Conservation (phyloP, 257 asterid genomes). For the Cynanchum wilfordii region DNA sequence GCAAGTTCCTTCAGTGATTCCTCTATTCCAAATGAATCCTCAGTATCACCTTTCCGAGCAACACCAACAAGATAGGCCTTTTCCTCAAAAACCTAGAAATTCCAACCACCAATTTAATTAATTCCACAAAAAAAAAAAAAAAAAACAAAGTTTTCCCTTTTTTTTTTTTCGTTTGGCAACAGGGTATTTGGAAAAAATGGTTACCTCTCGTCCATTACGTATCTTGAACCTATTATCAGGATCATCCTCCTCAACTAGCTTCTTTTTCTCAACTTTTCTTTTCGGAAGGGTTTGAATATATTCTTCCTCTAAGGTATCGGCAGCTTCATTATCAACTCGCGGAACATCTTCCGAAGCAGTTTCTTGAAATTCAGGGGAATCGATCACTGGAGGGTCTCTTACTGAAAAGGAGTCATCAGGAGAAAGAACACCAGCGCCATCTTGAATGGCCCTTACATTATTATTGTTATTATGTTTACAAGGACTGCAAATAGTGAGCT, state of each 20-base stretch:
- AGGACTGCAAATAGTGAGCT: slow-evolving; percentile 10
- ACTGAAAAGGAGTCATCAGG: slow-evolving; percentile 56
- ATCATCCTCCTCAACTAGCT: slow-evolving; percentile 24
- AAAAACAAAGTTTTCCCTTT: neutral
- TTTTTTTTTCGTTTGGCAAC: neutral
- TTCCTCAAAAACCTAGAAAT: slow-evolving; percentile 76
- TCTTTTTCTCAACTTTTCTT: slow-evolving; percentile 20
- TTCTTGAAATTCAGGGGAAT: slow-evolving; percentile 20
- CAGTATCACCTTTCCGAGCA: slow-evolving; percentile 58
- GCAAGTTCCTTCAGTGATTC: slow-evolving; percentile 84
- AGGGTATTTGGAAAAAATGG: neutral
- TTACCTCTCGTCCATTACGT: slow-evolving; percentile 80
- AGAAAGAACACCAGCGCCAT: slow-evolving; percentile 48
- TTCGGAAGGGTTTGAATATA: slow-evolving; percentile 21
- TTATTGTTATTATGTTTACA: neutral
- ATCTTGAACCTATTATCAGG: slow-evolving; percentile 51
- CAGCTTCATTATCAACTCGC: slow-evolving; percentile 10
- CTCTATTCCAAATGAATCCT: slow-evolving; percentile 63
- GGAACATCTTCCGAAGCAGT: slow-evolving; percentile 17
- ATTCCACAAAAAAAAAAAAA: neutral
- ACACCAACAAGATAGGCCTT: slow-evolving; percentile 87
- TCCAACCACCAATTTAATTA: slow-evolving; percentile 1
- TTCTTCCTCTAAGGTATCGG: slow-evolving; percentile 31
- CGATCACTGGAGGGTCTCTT: slow-evolving; percentile 29
- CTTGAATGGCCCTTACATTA: slow-evolving; percentile 35